These are phyloP conservation scores for Russula sp. DNA, from an alignment of 768 basidiomycete genomes.

Conservation along the genomic window DNA sequence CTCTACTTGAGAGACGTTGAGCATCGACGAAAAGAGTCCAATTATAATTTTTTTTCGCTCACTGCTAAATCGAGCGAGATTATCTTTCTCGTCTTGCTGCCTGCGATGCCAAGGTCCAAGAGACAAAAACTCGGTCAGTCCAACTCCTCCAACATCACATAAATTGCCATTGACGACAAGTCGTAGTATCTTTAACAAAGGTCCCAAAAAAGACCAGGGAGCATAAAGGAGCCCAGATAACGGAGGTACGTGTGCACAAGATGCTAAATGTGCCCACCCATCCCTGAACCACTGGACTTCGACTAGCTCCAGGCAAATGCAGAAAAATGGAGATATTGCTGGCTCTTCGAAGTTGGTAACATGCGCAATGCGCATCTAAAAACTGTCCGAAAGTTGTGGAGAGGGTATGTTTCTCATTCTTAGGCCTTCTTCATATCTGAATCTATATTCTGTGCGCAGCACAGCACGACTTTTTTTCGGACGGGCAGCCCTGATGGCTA, in stretches of 20 bases:
- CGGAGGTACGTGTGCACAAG: slow-evolving; percentile 44
- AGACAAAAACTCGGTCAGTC: slow-evolving; percentile 78
- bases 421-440: background rate
- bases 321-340: slow-evolving; percentile 92
- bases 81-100: background rate
- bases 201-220: slow-evolving; percentile 90
- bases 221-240: slow-evolving; percentile 79
- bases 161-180: slow-evolving; percentile 17
- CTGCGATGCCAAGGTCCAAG: slow-evolving; percentile 79
- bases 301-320: slow-evolving; percentile 69
- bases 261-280: background rate
- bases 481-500: slow-evolving; percentile 85
- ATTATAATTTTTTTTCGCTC: too few relatives aligned
- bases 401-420: slow-evolving; percentile 51
- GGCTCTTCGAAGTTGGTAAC: slow-evolving; percentile 90
- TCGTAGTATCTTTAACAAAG: slow-evolving; percentile 84
- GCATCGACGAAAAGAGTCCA: background rate
- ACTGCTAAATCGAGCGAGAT: background rate
- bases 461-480: slow-evolving; percentile 90
- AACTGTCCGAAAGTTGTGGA: slow-evolving; percentile 90
- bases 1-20: slow-evolving; percentile 39
- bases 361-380: slow-evolving; percentile 95
- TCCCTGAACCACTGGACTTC: slow-evolving; percentile 2
- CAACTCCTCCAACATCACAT: background rate
- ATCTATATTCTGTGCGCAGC: slow-evolving; percentile 32